Conservation (phyloP, 2,329 filamentous ascomycete genomes). For the Colletotrichum echinochloae region DNA sequence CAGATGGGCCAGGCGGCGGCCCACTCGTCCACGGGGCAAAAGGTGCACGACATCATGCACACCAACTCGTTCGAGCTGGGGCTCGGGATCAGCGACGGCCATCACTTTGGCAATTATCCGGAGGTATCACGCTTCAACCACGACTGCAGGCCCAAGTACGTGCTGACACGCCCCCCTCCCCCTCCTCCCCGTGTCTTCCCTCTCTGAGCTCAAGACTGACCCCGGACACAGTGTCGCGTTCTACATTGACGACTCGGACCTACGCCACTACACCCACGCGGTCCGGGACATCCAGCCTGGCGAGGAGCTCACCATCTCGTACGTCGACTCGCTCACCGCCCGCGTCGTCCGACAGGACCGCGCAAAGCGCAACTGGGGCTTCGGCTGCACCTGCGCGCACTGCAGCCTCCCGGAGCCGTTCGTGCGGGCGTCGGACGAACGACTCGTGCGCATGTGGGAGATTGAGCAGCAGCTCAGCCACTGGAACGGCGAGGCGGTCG, state of each 20-base stretch:
- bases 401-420: constrained; percentile 43
- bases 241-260: constrained; percentile 47
- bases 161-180: not conserved
- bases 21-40: constrained; percentile 42
- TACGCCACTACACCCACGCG: constrained; percentile 52
- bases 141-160: constrained; percentile 52
- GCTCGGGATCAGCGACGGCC: constrained; percentile 40
- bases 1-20: constrained; percentile 44
- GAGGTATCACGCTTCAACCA: constrained; percentile 49
- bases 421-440: constrained; percentile 41
- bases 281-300: constrained; percentile 49
- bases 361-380: constrained; percentile 45
- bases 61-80: constrained; percentile 51
- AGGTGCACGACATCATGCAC: constrained; percentile 46
- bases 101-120: constrained; percentile 44
- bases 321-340: constrained; percentile 36
- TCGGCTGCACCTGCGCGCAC: constrained; percentile 45
- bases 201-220: constrained; percentile 43
- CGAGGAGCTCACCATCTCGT: constrained; percentile 53
- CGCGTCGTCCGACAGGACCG: constrained; percentile 44
- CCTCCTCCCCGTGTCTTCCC: not conserved
- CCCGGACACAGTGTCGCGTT: constrained; percentile 45
- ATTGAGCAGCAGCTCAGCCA: constrained; percentile 40
- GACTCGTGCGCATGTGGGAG: constrained; percentile 42
- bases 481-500: constrained; percentile 32